Evolutionary conservation across 495 filamentous ascomycete genomes (phyloP), one percentile per base, ranked within the genome.

Genomic region (Lichenothelia convexa): DNA sequence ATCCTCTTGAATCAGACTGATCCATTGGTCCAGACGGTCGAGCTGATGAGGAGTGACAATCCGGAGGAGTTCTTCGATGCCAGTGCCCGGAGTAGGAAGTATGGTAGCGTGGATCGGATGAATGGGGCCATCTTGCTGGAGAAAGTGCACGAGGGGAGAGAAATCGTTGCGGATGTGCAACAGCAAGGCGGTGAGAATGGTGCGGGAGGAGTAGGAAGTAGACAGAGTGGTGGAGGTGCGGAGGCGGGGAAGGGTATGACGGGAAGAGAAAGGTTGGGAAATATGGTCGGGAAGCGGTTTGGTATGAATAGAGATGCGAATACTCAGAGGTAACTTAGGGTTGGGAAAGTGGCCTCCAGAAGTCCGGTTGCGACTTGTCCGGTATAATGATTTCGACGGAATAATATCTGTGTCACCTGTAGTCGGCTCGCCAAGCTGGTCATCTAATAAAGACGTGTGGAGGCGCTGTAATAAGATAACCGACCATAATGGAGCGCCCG

Each of bases 1-100:
- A 81, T 91, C 50, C 64, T 95, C 2, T 66, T 73, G 24, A 75
- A 84, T 46, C 89, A 86, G 42, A 62, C 95, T 26, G 89, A 93
- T 49, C 87, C 94, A 56, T 61, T 99, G 18, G 73, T 82, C 43
- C 89, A 99, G 61, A 94, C 87, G 1, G 75, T 89, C 30, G 60
- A 73, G 39, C 63, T 99, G 34, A 81, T 99, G 64, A 75, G 78
- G 49, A 73, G 74, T 0, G 84, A 93, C 11, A 91, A 83, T 44
- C 72, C 82, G 6, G 85, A 95, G 44, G 85, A 93, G 51, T 95
- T 91, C 50, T 99, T 85, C 51, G 89, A 95, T 49, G 72, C 82
- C 23, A 74, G 74, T 2, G 80, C 70, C 0, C 57, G 84, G 32
- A 93, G 91, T 56, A 81, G 76, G 63, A 89, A 93, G 55, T 99